Conservation (phyloP, 148 eudicot species). For the Mesembryanthemum crystallinum region DNA sequence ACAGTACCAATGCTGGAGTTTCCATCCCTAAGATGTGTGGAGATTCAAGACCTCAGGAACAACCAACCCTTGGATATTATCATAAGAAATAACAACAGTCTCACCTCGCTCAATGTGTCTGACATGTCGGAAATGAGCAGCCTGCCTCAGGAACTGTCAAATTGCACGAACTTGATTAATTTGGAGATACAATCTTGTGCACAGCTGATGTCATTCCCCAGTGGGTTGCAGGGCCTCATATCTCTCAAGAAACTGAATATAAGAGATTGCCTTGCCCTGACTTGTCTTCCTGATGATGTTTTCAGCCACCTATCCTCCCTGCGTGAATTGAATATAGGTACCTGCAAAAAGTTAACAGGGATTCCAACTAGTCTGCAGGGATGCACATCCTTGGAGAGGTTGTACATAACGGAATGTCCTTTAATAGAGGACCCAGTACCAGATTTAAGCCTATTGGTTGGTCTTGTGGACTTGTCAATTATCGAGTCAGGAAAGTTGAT, state of each 20-base stretch:
- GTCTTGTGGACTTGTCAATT: background rate
- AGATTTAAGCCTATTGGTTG: background rate
- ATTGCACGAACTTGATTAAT: background rate
- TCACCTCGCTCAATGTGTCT: conserved; percentile 1
- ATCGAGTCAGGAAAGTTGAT: background rate
- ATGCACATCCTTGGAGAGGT: conserved; percentile 10
- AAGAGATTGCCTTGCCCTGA: background rate
- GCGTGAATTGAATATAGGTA: background rate
- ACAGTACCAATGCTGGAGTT: background rate
- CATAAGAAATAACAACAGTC: background rate
- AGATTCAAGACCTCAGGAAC: conserved; percentile 2
- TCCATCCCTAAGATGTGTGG: conserved; percentile 1
- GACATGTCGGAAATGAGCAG: background rate
- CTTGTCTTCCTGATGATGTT: conserved; percentile 13
- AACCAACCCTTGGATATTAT: conserved; percentile 16
- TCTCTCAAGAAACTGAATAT: background rate
- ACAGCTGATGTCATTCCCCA: conserved; percentile 16
- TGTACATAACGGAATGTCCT: background rate
- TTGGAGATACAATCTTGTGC: background rate
- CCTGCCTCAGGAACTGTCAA: conserved; percentile 17
- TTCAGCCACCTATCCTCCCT: background rate
- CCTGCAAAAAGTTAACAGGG: background rate
- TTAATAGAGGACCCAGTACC: background rate
- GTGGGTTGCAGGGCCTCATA: background rate
- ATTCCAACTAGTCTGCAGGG: conserved; percentile 14